Evolutionary conservation across 1,139 yeast species (phyloP).

Genomic region (Starmera stellimalicola): DNA sequence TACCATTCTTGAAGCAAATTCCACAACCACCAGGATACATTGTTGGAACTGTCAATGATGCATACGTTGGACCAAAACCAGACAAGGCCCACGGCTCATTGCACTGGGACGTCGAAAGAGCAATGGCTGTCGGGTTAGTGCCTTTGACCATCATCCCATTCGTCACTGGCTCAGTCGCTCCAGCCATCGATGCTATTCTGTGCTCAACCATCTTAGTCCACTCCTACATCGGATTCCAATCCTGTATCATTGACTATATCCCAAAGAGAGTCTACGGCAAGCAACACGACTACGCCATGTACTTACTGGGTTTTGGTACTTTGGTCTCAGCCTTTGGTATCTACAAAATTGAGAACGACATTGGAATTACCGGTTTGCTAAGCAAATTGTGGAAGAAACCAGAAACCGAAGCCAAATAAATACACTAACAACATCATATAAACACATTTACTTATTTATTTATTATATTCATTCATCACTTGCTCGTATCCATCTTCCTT

Average conservation of each 20-base stretch:
- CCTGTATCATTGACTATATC: conserved; percentile 74
- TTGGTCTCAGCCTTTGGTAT: conserved; percentile 56
- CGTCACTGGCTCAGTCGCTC: conserved; percentile 42
- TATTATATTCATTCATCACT: too few relatives aligned
- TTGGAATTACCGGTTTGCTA: conserved; percentile 42
- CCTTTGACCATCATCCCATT: conserved; percentile 61
- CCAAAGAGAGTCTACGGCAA: conserved; percentile 66
- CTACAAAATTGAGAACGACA: conserved; percentile 58
- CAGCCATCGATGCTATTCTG: conserved; percentile 47
- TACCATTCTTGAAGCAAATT: conserved; percentile 36
- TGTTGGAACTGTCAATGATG: conserved; percentile 70
- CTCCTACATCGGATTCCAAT: conserved; percentile 61
- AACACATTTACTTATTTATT: background rate
- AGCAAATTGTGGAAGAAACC: conserved; percentile 31
- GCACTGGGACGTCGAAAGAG: conserved; percentile 67
- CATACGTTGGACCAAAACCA: conserved; percentile 50
- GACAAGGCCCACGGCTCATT: conserved; percentile 51
- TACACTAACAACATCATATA: background rate
- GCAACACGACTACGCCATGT: conserved; percentile 53
- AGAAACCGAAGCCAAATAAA: conserved; percentile 3
- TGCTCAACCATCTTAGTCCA: conserved; percentile 51
- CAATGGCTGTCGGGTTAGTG: conserved; percentile 46
- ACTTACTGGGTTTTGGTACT: conserved; percentile 55
- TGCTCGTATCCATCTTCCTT: background rate
- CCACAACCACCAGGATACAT: conserved; percentile 75